phyloP scores from a whole-genome alignment of 257 asterid species.

The Capsicum pubescens region DNA sequence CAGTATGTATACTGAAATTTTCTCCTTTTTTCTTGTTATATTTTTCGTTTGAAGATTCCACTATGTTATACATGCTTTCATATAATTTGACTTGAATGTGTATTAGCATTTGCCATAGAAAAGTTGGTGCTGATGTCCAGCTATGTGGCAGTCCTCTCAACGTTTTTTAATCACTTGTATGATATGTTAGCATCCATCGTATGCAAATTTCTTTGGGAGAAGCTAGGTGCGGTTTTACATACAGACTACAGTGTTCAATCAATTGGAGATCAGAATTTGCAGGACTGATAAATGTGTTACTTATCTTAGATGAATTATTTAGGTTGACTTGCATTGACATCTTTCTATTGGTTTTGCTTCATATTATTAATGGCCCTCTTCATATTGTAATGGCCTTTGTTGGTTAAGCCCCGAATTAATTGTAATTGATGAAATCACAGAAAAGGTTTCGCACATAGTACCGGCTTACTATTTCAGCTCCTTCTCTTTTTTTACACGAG shows the following conservation, averaged over 20 bases:
- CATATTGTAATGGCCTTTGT: background rate
- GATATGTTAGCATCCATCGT: background rate
- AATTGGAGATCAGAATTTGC: background rate
- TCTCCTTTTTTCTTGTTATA: slow-evolving; percentile 26
- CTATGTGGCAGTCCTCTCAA: background rate
- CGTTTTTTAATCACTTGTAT: background rate
- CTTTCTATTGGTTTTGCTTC: slow-evolving; percentile 1
- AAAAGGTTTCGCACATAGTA: background rate
- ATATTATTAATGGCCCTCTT: background rate
- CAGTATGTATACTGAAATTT: slow-evolving; percentile 48
- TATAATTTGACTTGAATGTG: background rate
- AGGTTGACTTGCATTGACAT: slow-evolving; percentile 4
- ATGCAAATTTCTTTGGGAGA: background rate
- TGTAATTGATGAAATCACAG: background rate
- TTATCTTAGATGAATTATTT: background rate
- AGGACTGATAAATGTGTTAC: background rate
- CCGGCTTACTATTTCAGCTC: slow-evolving; percentile 20
- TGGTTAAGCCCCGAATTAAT: background rate
- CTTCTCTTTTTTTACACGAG: background rate
- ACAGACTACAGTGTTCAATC: no score
- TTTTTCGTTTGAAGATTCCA: background rate
- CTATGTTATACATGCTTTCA: background rate
- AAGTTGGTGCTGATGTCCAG: background rate
- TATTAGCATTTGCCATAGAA: background rate
- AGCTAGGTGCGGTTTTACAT: background rate